Evolutionary conservation across 306 rosid species (phyloP).

Genomic region (Vigna radiata): DNA sequence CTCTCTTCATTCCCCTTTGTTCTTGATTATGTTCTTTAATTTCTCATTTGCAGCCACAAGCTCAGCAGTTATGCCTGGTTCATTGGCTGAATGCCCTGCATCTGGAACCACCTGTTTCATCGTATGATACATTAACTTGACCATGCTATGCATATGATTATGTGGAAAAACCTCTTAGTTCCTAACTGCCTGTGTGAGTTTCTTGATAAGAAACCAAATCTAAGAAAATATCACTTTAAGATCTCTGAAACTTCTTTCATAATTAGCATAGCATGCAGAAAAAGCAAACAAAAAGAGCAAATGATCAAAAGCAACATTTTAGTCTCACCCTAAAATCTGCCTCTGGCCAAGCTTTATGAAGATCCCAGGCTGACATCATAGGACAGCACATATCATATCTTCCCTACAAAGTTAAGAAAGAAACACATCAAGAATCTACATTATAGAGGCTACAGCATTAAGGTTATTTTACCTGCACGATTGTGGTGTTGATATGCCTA

Average conservation of each 20-base stretch:
- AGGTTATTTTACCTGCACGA: conserved; percentile 74
- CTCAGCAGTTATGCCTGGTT: conserved; percentile 87
- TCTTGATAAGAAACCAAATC: conserved; percentile 19
- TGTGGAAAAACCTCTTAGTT: not conserved
- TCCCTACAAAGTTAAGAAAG: conserved; percentile 63
- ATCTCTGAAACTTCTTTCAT: conserved; percentile 1
- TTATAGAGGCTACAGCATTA: conserved; percentile 11
- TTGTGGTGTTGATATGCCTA: conserved; percentile 76
- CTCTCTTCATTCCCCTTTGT: conserved; percentile 54
- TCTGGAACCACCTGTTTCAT: conserved; percentile 73
- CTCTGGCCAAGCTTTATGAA: conserved; percentile 98
- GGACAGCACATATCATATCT: conserved; percentile 95
- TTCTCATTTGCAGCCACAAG: conserved; percentile 95
- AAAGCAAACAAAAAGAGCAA: conserved; percentile 27
- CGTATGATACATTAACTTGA: conserved; percentile 37
- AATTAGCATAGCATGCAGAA: conserved; percentile 36
- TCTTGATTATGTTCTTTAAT: conserved; percentile 63
- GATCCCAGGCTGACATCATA: conserved; percentile 99
- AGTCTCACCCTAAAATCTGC: conserved; percentile 77
- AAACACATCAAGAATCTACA: conserved; percentile 24
- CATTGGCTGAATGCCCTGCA: conserved; percentile 96
- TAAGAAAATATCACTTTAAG: not conserved
- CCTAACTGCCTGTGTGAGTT: not conserved
- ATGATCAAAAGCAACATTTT: conserved; percentile 30
- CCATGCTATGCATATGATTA: conserved; percentile 21